Conservation (phyloP, 1,284 basidiomycete species). For the Ceratobasidium sp. region DNA sequence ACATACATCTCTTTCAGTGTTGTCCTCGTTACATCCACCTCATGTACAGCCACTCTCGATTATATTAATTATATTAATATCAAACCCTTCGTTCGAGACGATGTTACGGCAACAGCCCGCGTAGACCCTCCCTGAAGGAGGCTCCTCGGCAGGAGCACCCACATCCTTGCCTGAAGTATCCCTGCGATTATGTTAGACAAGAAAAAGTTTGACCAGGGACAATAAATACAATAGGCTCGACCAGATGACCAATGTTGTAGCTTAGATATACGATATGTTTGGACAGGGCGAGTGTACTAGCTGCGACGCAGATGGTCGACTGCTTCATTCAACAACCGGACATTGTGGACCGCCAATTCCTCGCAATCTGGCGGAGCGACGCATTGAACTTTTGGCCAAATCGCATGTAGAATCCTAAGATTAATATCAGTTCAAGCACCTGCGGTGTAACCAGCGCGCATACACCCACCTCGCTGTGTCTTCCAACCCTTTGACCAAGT, state of each 20-base stretch:
- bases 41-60: too few relatives aligned
- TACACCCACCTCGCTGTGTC: background rate
- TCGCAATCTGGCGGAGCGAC: background rate
- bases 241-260: too few relatives aligned
- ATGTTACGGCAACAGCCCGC: too few relatives aligned
- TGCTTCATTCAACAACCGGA: background rate
- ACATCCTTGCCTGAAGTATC: too few relatives aligned
- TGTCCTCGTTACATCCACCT: background rate
- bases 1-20: slow-evolving; percentile 2
- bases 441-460: background rate
- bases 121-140: too few relatives aligned
- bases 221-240: too few relatives aligned
- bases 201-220: too few relatives aligned
- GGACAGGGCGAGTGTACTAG: background rate
- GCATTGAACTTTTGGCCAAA: background rate
- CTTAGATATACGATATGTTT: too few relatives aligned
- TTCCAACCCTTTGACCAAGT: background rate
- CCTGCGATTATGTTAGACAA: too few relatives aligned
- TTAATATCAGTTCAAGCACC: background rate
- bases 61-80: background rate
- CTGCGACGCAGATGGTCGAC: background rate
- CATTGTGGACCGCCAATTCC: background rate
- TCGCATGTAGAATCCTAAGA: background rate
- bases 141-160: too few relatives aligned
- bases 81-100: background rate